Evolutionary conservation across 306 rosid species (phyloP).

Genomic region (Cajanus cajan): DNA sequence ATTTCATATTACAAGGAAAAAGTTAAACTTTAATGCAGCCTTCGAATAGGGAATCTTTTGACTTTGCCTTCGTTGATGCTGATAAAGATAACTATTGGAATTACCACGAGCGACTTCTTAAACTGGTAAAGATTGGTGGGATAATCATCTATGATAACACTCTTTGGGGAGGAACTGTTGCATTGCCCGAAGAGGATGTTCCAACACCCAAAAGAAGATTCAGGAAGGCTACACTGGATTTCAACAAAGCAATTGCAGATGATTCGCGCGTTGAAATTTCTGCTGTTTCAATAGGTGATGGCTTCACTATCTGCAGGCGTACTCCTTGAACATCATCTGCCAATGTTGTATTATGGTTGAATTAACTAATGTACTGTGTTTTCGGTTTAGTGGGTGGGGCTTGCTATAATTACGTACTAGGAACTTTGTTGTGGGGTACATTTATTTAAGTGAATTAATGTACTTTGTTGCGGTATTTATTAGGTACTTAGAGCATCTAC

Average conservation of each 20-base stretch:
- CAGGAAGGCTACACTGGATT: background rate
- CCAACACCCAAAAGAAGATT: background rate
- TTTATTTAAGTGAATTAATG: too few relatives aligned
- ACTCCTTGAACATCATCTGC: background rate
- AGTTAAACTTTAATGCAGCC: background rate
- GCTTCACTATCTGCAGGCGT: slow-evolving; percentile 10
- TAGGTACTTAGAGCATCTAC: too few relatives aligned
- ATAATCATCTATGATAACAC: slow-evolving; percentile 29
- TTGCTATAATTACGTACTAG: too few relatives aligned
- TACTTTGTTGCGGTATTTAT: too few relatives aligned
- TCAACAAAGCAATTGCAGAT: slow-evolving; percentile 23
- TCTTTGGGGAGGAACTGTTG: slow-evolving; percentile 30
- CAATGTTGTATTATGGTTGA: background rate
- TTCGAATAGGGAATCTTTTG: slow-evolving; percentile 10
- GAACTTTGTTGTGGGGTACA: too few relatives aligned
- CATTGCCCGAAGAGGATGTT: background rate
- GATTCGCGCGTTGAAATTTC: slow-evolving; percentile 15
- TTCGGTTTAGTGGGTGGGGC: too few relatives aligned
- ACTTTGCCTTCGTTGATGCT: slow-evolving; percentile 29
- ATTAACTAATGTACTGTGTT: background rate
- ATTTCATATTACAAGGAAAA: too few relatives aligned
- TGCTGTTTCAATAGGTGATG: slow-evolving; percentile 21
- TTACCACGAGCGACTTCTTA: slow-evolving; percentile 24
- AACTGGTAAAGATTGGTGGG: slow-evolving; percentile 29
- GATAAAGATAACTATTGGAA: slow-evolving; percentile 28